A percentile compares a stretch with the other conserved stretches of the same genome.
Conservation (phyloP, 768 basidiomycete species). For the Pisolithus marmoratus region DNA sequence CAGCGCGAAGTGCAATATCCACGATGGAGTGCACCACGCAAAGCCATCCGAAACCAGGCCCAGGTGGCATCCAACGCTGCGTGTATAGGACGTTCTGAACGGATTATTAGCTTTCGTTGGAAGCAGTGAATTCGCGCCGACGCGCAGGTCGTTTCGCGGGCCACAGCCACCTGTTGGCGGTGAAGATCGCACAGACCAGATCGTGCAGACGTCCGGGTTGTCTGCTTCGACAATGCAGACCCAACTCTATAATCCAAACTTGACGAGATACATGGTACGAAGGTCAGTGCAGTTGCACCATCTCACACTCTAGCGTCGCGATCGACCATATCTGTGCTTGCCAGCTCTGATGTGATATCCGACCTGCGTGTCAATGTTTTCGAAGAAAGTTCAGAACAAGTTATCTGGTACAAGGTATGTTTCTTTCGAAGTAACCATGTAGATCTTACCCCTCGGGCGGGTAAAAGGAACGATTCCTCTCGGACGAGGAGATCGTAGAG, state of each 20-base stretch:
- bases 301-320: not conserved
- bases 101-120: no score
- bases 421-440: not conserved
- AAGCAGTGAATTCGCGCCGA: no score
- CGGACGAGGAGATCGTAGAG: constrained; percentile 72
- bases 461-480: constrained; percentile 64
- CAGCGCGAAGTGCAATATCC: constrained; percentile 60
- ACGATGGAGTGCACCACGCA: constrained; percentile 57
- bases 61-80: constrained; percentile 54
- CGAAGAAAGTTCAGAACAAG: constrained; percentile 49
- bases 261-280: constrained; percentile 27
- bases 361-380: constrained; percentile 63
- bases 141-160: no score
- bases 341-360: constrained; percentile 67
- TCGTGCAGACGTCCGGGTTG: not conserved
- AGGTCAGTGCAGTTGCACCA: constrained; percentile 18
- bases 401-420: constrained; percentile 72
- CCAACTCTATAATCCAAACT: constrained; percentile 22
- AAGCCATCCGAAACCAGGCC: constrained; percentile 65
- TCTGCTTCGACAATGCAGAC: constrained; percentile 14
- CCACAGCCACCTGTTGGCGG: no score
- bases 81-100: not conserved
- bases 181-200: no score
- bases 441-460: constrained; percentile 6
- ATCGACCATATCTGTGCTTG: not conserved